Base-by-base conservation (phyloP, 805 yeast species). In the Wickerhamomyces ciferrii region DNA sequence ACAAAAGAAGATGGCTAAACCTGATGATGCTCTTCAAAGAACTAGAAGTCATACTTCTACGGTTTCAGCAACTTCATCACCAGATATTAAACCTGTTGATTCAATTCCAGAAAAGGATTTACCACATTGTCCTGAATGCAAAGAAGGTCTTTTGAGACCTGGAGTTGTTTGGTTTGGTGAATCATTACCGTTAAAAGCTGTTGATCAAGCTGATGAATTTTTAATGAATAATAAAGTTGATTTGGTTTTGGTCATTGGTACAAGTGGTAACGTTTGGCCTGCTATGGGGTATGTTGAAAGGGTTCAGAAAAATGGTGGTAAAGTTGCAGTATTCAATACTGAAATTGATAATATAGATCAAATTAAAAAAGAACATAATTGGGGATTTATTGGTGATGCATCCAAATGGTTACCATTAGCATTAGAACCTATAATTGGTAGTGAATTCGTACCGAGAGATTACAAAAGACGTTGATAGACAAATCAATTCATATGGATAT, bases 111-210 rank as follows among this genome's bases (percentile, higher is more conserved):
- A 66, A 41, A 58, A 63, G 1, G 79, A 79, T 2, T 70, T 88
- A 11, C 96, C 96, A 1, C 74, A 64, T 36, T 90, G 97, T 61
- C 96, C 96, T 0, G 67, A 66, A 11, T 90, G 97, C 60, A 60
- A 69, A n/a, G 73, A 71, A 5, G 84, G 83, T 0, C 60, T 85
- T 13, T 65, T 90, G 48, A 70, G 97, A 20, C 97, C 97, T 0
- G 96, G 94, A 0, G 95, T 90, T 3, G 91, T 89, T 6, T 90
- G 96, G 97, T 88, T 85, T 65, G 97, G 97, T n/a, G 97, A 90
- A 63, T 75, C 89, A 15, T 67, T 90, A 40, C 88, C 96, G 0
- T 62, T 87, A 45, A 66, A 66, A 42, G 75, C 73, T 13, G 75
- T 90, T 47, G 83, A 81, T 49, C 67, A 67, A 39, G 88, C 87